Base-by-base conservation (phyloP, 345 rosid species). In the Boechera retrofracta region DNA sequence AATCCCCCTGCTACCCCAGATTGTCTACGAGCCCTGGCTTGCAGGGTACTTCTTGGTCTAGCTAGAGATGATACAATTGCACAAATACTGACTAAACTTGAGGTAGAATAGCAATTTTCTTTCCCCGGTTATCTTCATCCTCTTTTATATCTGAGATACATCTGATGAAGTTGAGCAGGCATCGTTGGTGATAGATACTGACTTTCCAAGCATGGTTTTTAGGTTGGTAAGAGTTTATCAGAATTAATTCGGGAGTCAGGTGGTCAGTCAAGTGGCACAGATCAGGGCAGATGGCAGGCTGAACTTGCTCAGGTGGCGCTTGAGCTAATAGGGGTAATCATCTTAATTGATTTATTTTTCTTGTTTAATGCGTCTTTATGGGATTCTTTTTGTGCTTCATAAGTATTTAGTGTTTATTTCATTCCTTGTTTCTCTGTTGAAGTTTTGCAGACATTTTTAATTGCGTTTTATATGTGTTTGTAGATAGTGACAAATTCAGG, bases 51-150 rank as follows among this genome's bases (percentile, higher is more conserved):
- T 68, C 99, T 95, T 83, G 99, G 99, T 83, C 85, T 95, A 72
- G 99, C 99, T 29, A 89, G 99, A 82, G 99, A 95, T 66, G 94
- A 87, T 77, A 81, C 96, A 75, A 95, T 95, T 86, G 99, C 99
- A 31, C 99, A 92, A 57, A 95, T 95, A 81, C 84, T 95, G 87
- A 92, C 99, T 13, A 95, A 89, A 87, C 98, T 92, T 80, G 97
- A 95, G 96, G 99, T 95, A 72, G 73, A 77, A 44, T 65, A 21
- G 35, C 52, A 36, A 47, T 1, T 38, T 56, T 45, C 49, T 39
- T 45, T 68, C 7, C 42, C 38, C n/a, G 49, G 42, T 52, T 71
- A 52, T 45, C n/a, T 67, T 60, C 59, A 38, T 58, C 13, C 10
- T 36, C 32, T 38, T 65, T 41, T 41, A 33, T 58, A 10, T 66